phyloP scores from a whole-genome alignment of 805 yeast genomes.

The Schizosaccharomyces osmophilus region DNA sequence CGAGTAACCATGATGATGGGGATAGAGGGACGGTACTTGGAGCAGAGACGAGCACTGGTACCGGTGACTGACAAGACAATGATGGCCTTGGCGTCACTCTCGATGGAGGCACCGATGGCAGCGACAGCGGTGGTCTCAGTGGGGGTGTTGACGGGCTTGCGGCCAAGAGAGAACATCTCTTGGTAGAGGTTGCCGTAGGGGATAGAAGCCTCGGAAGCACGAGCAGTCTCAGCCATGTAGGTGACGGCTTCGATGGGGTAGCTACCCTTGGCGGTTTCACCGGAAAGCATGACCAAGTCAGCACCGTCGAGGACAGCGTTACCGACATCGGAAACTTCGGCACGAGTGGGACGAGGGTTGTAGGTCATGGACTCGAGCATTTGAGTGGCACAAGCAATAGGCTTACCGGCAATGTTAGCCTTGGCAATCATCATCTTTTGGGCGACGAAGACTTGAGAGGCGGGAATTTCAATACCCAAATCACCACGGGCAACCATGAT shows the following conservation, averaged over 20 bases:
- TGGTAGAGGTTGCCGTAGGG: constrained; percentile 62
- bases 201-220: constrained; percentile 90
- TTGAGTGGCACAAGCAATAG: constrained; percentile 98
- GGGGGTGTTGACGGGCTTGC: constrained; percentile 65
- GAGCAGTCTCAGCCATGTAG: constrained; percentile 94
- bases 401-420: constrained; percentile 98
- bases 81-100: constrained; percentile 90
- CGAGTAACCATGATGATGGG: constrained; percentile 97
- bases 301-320: constrained; percentile 98
- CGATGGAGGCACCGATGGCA: constrained; percentile 87
- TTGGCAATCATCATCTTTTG: constrained; percentile 97
- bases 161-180: constrained; percentile 66
- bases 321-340: constrained; percentile 97
- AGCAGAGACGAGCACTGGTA: constrained; percentile 78
- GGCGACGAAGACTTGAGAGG: constrained; percentile 92
- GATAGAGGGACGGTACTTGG: constrained; percentile 93
- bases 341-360: constrained; percentile 99
- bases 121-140: constrained; percentile 94
- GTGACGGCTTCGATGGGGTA: constrained; percentile 94
- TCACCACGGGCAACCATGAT: constrained; percentile 99
- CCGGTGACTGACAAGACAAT: constrained; percentile 90
- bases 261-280: constrained; percentile 98
- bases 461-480: constrained; percentile 97
- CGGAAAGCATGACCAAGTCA: constrained; percentile 98
- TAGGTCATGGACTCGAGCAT: constrained; percentile 98